Percentiles rank a stretch among this genome's conserved stretches.
phyloP scores from a whole-genome alignment of 2,329 filamentous ascomycete species.

The Microdochium trichocladiopsis region DNA sequence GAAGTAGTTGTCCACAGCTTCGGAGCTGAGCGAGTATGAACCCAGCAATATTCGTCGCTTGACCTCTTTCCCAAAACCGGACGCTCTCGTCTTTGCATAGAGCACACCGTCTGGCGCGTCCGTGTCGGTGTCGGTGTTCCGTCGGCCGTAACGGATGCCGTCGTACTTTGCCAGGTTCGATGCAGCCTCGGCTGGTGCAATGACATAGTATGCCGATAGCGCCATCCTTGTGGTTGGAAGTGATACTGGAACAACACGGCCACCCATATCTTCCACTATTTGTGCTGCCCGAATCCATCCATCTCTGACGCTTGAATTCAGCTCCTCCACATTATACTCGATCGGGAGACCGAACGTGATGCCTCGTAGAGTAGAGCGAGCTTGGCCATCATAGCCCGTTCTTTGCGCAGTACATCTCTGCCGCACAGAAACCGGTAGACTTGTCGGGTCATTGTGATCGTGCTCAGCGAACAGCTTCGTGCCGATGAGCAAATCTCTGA shows the following conservation, averaged over 20 bases:
- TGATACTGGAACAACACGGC: constrained; percentile 67
- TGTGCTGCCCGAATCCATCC: constrained; percentile 62
- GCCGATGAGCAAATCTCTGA: constrained; percentile 46
- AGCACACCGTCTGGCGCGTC: constrained; percentile 56
- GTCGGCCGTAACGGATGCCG: constrained; percentile 81
- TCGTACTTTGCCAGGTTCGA: constrained; percentile 98
- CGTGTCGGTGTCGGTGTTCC: constrained; percentile 32
- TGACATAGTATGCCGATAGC: constrained; percentile 88
- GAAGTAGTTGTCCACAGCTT: constrained; percentile 94
- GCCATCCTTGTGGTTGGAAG: constrained; percentile 80
- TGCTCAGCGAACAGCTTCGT: constrained; percentile 39
- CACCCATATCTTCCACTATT: constrained; percentile 56
- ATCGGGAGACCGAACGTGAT: constrained; percentile 50
- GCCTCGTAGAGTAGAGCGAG: constrained; percentile 15
- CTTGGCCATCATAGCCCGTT: constrained; percentile 13
- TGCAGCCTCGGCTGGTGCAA: constrained; percentile 89
- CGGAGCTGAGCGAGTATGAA: constrained; percentile 81
- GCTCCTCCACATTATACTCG: constrained; percentile 85
- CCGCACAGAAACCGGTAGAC: constrained; percentile 50
- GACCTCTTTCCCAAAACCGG: constrained; percentile 78
- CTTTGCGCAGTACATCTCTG: constrained; percentile 28
- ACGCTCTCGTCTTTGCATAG: constrained; percentile 68
- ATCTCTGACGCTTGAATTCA: constrained; percentile 60
- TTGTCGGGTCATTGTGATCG: constrained; percentile 71
- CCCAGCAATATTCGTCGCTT: constrained; percentile 81